These are phyloP conservation scores for Rhazya stricta DNA, from an alignment of 257 asterid species.

Conservation along the genomic window DNA sequence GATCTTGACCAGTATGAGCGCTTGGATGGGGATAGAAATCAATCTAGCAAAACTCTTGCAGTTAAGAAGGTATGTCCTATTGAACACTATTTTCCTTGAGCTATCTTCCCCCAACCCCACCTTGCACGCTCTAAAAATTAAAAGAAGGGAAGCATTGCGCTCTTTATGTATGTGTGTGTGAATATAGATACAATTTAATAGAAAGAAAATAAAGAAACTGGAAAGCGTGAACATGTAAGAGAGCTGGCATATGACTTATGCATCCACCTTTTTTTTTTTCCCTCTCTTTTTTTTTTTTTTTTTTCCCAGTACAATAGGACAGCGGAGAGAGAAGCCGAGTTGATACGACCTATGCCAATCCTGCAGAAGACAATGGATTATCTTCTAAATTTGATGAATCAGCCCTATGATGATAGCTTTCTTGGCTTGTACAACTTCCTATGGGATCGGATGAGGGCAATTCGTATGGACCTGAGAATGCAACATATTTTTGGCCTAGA, in stretches of 20 bases:
- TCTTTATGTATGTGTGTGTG: neutral
- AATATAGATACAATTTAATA: no score
- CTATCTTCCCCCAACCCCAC: neutral
- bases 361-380: constrained; percentile 80
- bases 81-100: neutral
- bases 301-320: constrained; percentile 85
- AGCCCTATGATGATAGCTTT: constrained; percentile 69
- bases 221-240: neutral
- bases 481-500: constrained; percentile 82
- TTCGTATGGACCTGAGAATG: constrained; percentile 99
- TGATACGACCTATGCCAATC: constrained; percentile 92
- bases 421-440: constrained; percentile 90
- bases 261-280: constrained; percentile 8
- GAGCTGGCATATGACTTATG: neutral
- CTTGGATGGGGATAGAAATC: constrained; percentile 88
- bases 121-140: no score
- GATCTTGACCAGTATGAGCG: constrained; percentile 98
- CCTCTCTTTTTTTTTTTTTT: constrained; percentile 19
- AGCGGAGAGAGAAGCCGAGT: constrained; percentile 92
- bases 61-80: constrained; percentile 66
- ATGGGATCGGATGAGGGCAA: constrained; percentile 99
- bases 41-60: constrained; percentile 66
- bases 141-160: no score
- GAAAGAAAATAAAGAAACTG: neutral
- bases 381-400: constrained; percentile 73